Base-by-base conservation (phyloP, 495 filamentous ascomycete genomes). In the Neurospora sp. region DNA sequence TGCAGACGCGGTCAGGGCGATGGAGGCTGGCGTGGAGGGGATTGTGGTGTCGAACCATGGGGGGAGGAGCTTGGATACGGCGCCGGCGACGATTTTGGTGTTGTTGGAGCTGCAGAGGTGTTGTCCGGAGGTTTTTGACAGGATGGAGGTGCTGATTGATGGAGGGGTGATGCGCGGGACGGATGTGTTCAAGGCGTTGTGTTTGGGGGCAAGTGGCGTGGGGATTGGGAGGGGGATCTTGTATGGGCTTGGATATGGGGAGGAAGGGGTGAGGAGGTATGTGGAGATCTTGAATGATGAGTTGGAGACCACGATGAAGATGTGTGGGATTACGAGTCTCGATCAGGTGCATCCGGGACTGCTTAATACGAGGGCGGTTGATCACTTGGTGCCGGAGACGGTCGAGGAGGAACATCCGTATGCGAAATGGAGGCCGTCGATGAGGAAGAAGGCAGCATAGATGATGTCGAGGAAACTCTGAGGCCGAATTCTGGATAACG, bases 221-320 rank as follows among this genome's bases (percentile, higher is more conserved):
- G 90, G 87, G 18, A 81, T 93, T 20, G 91, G 91, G n/a, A 83
- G 90, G 69, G 87, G 87, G 12, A 86, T 87, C 53, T 76, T 92
- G 74, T 92, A 85, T 74, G 84, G 85, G 0, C 42, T 90, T 42
- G 91, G 89, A 69, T 95, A 94, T 75, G 93, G 93, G 6, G 87
- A 87, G 75, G 89, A 91, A 72, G 93, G 93, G 1, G 89, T 96
- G 53, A 90, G 91, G 82, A 85, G 90, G 82, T 85, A 82, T 69
- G 78, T 87, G 68, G 83, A 86, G 61, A 88, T 94, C 14, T 82
- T 96, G 72, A 88, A 88, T 76, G 92, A 94, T 75, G 93, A 95
- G 77, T 80, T 95, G 40, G 88, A 91, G 76, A 92, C 89, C 5
- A 89, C 92, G 7, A 95, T 96, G 92, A 87, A 89, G 44, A 90